A percentile compares a stretch with the other conserved stretches of the same genome.
Evolutionary conservation across 805 yeast species (phyloP).

Genomic region (Clavispora carvajalis): DNA sequence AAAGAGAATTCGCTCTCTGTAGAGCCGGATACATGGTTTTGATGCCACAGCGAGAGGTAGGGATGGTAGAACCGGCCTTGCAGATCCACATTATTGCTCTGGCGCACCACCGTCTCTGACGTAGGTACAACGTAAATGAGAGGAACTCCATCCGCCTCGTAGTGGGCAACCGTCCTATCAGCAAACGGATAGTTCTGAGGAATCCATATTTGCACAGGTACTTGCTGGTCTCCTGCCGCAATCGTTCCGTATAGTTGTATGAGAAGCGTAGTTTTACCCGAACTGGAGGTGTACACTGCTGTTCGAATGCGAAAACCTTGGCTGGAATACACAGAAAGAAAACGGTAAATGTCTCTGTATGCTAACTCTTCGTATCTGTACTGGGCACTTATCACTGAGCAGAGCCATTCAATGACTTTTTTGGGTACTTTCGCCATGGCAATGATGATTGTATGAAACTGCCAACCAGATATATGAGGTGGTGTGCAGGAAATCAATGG

Average conservation of each 20-base stretch:
- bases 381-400: conserved; percentile 41
- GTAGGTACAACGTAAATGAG: conserved; percentile 57
- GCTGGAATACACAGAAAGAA: conserved; percentile 43
- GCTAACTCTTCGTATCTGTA: conserved; percentile 53
- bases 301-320: conserved; percentile 64
- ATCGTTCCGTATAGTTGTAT: conserved; percentile 61
- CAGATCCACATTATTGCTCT: conserved; percentile 63
- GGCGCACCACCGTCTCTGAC: conserved; percentile 41
- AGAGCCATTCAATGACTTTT: conserved; percentile 36
- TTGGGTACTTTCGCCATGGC: conserved; percentile 23
- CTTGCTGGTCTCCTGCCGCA: conserved; percentile 16
- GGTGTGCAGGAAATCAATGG: neutral
- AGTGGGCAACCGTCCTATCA: conserved; percentile 1
- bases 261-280: conserved; percentile 56
- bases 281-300: conserved; percentile 42
- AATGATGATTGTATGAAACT: neutral
- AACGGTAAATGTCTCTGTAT: conserved; percentile 58
- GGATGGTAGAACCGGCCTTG: conserved; percentile 74
- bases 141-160: conserved; percentile 46
- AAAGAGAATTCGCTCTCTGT: conserved; percentile 20
- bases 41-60: conserved; percentile 53
- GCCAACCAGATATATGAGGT: conserved; percentile 21
- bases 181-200: conserved; percentile 64
- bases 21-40: conserved; percentile 8
- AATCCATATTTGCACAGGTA: conserved; percentile 70